phyloP scores from a whole-genome alignment of 441 rosid species.

The Gossypium schwendimanii region DNA sequence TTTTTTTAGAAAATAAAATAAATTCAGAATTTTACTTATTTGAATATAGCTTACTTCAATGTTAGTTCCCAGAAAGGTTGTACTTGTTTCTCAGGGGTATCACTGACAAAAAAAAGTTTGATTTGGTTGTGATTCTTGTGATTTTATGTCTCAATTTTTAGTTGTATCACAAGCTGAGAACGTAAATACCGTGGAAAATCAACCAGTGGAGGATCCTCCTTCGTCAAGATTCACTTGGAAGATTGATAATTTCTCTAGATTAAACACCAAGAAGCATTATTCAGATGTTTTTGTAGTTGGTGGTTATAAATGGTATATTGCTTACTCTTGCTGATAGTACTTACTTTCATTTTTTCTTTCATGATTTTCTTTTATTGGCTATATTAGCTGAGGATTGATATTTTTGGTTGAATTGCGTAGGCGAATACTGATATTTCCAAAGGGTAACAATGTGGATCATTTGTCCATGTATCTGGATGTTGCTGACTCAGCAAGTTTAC shows the following conservation, averaged over 20 bases:
- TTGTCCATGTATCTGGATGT: conserved; percentile 50
- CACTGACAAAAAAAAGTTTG: not conserved
- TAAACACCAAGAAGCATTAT: conserved; percentile 38
- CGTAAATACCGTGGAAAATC: conserved; percentile 31
- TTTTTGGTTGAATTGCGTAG: conserved; percentile 16
- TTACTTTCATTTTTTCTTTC: not conserved
- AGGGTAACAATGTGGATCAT: conserved; percentile 47
- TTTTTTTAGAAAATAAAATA: not conserved
- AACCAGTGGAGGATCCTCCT: conserved; percentile 39
- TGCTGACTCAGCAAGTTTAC: conserved; percentile 39
- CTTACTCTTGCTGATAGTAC: not conserved
- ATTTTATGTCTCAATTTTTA: conserved; percentile 9
- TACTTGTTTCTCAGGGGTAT: not conserved
- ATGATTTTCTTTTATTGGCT: not conserved
- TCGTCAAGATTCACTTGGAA: conserved; percentile 41
- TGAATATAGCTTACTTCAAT: not conserved
- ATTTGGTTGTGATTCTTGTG: conserved; percentile 2
- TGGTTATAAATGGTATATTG: conserved; percentile 41
- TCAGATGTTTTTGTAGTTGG: conserved; percentile 37
- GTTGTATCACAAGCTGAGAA: conserved; percentile 34
- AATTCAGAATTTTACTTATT: not conserved
- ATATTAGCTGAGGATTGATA: not conserved
- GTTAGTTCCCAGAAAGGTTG: not conserved
- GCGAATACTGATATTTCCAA: conserved; percentile 44
- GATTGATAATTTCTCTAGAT: conserved; percentile 39